Evolutionary conservation across 257 asterid species (phyloP).

Genomic region (Solanum sejunctum): DNA sequence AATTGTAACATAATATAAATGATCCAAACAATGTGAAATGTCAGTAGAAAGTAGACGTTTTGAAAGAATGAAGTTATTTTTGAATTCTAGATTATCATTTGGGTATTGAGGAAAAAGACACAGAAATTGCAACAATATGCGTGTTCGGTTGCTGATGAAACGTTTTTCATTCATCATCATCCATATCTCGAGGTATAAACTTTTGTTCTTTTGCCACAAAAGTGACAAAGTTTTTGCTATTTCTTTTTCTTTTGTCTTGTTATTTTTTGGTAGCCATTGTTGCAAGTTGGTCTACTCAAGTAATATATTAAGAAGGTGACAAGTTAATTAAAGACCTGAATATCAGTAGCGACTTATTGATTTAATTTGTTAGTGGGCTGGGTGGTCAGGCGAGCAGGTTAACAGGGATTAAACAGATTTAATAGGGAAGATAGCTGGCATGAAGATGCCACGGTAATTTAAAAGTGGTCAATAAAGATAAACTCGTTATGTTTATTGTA

Average conservation of each 20-base stretch:
- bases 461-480: too few relatives aligned
- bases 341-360: conserved; percentile 4
- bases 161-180: background rate
- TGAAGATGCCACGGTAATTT: too few relatives aligned
- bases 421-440: too few relatives aligned
- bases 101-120: conserved; percentile 46
- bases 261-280: background rate
- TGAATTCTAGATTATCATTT: conserved; percentile 19
- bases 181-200: background rate
- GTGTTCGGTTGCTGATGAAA: conserved; percentile 3
- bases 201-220: conserved; percentile 2
- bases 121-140: conserved; percentile 17
- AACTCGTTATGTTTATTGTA: too few relatives aligned
- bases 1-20: too few relatives aligned
- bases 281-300: conserved; percentile 36
- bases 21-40: too few relatives aligned
- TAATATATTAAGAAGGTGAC: too few relatives aligned
- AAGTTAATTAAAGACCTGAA: too few relatives aligned
- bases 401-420: too few relatives aligned
- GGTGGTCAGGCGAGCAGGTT: too few relatives aligned
- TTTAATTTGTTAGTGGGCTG: too few relatives aligned
- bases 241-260: background rate
- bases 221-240: background rate
- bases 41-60: background rate
- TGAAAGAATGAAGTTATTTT: background rate